Evolutionary conservation across 1,284 basidiomycete genomes (phyloP), one percentile per base, ranked within the genome.

Genomic region (Microbotryum violaceum): DNA sequence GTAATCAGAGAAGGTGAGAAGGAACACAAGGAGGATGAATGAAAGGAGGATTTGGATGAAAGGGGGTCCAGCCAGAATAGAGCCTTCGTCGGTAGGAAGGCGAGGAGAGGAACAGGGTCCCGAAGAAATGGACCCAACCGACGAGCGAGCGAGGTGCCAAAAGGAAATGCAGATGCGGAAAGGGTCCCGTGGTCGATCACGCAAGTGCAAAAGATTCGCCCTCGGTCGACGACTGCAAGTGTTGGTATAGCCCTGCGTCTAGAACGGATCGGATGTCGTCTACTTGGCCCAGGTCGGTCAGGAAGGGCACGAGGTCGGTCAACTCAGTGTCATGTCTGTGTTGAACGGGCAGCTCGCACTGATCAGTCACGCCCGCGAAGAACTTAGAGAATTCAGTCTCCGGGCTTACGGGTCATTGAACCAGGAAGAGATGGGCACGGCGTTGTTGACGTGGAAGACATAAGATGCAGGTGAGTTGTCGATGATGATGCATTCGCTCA

Each of bases 391-490:
- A 6, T 29, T 1, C 21, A 8, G 29, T 14, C 16, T 23, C 12
- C 21, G 12, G 48, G 60, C 67, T 31, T 20, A 68, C 48, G 77
- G 76, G 64, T 78, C 77, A 76, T 97, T 97, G 81, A 98, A 98
- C 96, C 94, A 98, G 62, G 91, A 94, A 54, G 93, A 97, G 60
- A 99, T 92, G 10, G 94, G 94, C 7, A 97, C 94, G 49, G 96
- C 96, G 74, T 97, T 98, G 78, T 96, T 96, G 20, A 93, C 92
- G 74, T 99, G 94, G 82, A 99, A 99, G 71, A 98, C 94, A 77
- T 98, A 99, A 9, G 91, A 96, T 16, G 96, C 94, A 14, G 94
- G 94, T 47, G 92, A 97, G 77, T 98, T 99, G 79, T 98, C 94
- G 69, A 99, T 84, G 77, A 98, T 98, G 73, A 98, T 97, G 64